Evolutionary conservation across 1,139 yeast genomes (phyloP), one percentile per base, ranked within the genome.

Genomic region (Magnusiomyces sp.): DNA sequence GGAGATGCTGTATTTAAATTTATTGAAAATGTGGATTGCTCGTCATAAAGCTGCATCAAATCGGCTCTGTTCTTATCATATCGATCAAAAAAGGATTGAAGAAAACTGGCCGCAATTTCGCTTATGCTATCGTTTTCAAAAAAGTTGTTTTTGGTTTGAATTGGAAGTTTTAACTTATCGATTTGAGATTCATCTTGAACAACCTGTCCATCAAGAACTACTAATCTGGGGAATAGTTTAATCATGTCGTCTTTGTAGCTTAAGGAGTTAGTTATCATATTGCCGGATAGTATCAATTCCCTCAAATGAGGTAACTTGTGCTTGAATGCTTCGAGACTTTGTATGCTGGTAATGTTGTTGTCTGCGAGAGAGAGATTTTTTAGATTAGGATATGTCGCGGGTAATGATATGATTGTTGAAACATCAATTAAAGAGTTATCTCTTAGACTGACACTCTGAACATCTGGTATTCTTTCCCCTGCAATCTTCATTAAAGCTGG

Each of bases 401-500:
- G 81, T 50, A 92, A 69, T 1, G 90, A 71, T 0, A 85, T 71
- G 31, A 90, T 72, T n/a, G 74, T 67, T 31, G 77, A 63, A 43
- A 87, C 74, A 59, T 87, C 95, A 40, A 69, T 68, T 42, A 90
- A 67, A 52, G 75, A 76, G 63, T 92, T 92, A 52, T 73, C 73
- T 13, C 95, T 82, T 47, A 92, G 71, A 62, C 85, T 88, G 16
- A 92, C 80, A 54, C 92, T 83, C 38, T 81, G 84, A 5, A 89
- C 85, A 23, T 56, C 56, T 43, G 75, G 75, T 42, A 72, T 61
- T 45, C 75, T 77, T 48, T 72, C 72, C 1, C 69, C 63, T 1
- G 96, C 95, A 17, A 94, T 70, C 63, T 85, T 88, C 88, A 92
- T 81, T 57, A 92, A 70, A 0, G 98, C 98, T 2, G 90, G 86